Base-by-base conservation (phyloP, 345 rosid species). In the Barbarea vulgaris region DNA sequence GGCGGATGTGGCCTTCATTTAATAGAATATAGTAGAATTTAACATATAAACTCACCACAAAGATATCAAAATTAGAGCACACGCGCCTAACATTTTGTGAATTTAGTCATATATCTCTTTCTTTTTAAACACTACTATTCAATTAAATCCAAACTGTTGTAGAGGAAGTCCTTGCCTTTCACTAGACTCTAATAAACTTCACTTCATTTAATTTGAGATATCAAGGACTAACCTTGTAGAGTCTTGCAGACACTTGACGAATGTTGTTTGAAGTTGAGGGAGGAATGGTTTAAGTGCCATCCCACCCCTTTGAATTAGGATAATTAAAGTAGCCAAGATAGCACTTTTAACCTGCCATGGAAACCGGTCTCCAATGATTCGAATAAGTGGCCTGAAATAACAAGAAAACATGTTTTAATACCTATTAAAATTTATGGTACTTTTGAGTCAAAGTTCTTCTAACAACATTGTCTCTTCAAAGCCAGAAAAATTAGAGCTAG, bases 331-430 rank as follows among this genome's bases (percentile, higher is more conserved):
- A 30, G 97, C 86, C 76, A 95, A 84, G 75, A 95, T 95, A 27
- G 97, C 96, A 80, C 96, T 89, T 84, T 95, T 95, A 78, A 95
- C 98, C 83, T 92, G 99, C 99, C 99, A 95, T 48, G 99, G 97
- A 80, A 95, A 95, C 33, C 97, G 89, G 66, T 95, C 98, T 69
- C 99, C 98, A 74, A 95, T 86, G 74, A 95, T 92, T 58, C 97
- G 88, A 73, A 92, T 95, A 61, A 95, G 97, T 46, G 99, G 99
- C 89, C 98, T 92, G 96, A 78, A 81, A 68, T 31, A 67, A 62
- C 75, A 54, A 71, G 3, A 61, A 41, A 61, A 75, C 37, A 67
- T 44, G 17, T 55, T 18, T 64, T 31, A 4, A 22, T 27, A 48
- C 46, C 24, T 52, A 59, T n/a, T 13, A 64, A 36, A 22, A 36